Percentiles rank a stretch among this genome's conserved stretches.
These are phyloP conservation scores for Petunia secreta DNA, from an alignment of 257 asterid species.

Conservation along the genomic window DNA sequence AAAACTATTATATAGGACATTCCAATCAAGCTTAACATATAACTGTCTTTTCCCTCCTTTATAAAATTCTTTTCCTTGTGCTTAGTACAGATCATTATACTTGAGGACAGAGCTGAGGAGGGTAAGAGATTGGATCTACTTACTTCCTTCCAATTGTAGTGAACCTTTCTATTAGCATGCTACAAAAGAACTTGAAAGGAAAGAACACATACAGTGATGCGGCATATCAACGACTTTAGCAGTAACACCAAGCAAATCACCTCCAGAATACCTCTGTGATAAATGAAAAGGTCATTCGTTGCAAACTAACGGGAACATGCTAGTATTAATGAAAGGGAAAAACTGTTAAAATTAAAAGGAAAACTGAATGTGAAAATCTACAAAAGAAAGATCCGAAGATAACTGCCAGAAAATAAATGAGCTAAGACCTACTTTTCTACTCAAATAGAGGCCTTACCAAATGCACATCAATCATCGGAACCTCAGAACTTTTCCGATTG, in stretches of 20 bases:
- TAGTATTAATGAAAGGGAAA: conserved; percentile 7
- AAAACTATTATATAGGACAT: not conserved
- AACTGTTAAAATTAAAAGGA: not conserved
- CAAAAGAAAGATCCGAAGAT: not conserved
- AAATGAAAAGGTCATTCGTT: conserved; percentile 34
- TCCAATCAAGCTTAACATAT: not conserved
- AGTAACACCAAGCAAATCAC: conserved; percentile 85
- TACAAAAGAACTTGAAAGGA: not conserved
- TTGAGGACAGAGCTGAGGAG: not conserved
- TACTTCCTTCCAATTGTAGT: not conserved
- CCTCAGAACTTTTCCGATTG: conserved; percentile 88
- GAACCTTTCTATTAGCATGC: conserved; percentile 7
- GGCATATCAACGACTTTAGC: conserved; percentile 90
- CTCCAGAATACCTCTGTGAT: conserved; percentile 78
- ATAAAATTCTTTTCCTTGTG: not conserved
- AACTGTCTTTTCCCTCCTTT: not conserved
- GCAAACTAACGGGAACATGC: conserved; percentile 22
- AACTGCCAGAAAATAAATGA: not conserved
- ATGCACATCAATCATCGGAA: conserved; percentile 91
- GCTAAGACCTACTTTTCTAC: conserved; percentile 15
- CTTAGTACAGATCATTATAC: not conserved
- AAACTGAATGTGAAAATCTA: too few relatives aligned
- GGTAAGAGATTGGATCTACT: not conserved
- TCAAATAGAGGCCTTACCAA: conserved; percentile 56
- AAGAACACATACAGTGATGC: conserved; percentile 54